Evolutionary conservation across 257 asterid species (phyloP), one percentile per base, ranked within the genome.

Genomic region (Forsythia viridissima): DNA sequence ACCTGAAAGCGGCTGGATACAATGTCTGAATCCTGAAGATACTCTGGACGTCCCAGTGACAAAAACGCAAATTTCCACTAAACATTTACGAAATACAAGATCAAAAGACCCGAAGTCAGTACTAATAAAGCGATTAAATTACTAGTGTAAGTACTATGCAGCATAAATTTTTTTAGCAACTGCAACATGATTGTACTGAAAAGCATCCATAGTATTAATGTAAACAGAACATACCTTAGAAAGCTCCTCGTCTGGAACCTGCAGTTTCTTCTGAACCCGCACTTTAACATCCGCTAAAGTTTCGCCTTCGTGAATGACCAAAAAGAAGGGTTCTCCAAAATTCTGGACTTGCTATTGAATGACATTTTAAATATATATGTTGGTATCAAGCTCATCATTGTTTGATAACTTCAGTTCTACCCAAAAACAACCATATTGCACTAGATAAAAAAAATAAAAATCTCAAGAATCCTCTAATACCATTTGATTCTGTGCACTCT

Each of bases 61-160:
- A 89, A 41, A 73, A 92, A 88, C 16, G 97, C 96, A 83, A 89
- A 89, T 89, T 84, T 90, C 97, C 97, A 92, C 96, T 89, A 85
- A 36, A 77, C n/a, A 75, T 77, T 73, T 24, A 41, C 81, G 66
- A 39, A 80, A 38, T 51, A 68, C 42, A 15, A 41, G 63, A 51
- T 75, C 15, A 75, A 51, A 30, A 73, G 61, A 41, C 30, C 70
- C 39, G 24, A 63, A 3, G 16, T 63, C 8, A 63, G 70, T 63
- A 9, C 70, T 63, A 63, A 43, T 10, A 63, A 21, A 4, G 69
- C 38, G 21, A 57, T 20, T 51, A 37, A 74, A 52, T 10, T 74
- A 52, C 69, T 43, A 59, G 20, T 46, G 12, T 55, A 42, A 24
- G 15, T 65, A 61, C 43, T 52, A 68, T 63, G 24, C 66, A 73